These are phyloP conservation scores for Melanomma pulvis-pyrius DNA, from an alignment of 495 filamentous ascomycete species.

Conservation along the genomic window DNA sequence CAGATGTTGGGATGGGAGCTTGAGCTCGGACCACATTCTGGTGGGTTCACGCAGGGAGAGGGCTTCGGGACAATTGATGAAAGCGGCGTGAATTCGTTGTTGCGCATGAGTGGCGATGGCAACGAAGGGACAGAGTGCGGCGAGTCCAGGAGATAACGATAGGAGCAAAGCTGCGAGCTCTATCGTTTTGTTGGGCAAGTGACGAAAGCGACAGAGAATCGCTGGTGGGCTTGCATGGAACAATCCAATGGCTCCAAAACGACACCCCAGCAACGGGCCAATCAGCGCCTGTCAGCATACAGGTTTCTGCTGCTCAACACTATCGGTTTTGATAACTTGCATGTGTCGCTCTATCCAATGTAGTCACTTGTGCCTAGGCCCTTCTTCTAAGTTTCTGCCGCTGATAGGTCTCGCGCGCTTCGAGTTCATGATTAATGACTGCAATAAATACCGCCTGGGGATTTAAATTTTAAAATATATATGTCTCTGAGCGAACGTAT, in stretches of 20 bases:
- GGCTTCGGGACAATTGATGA: neutral
- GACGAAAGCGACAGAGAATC: neutral
- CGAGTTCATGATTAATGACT: neutral
- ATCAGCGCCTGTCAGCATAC: neutral
- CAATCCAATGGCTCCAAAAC: neutral
- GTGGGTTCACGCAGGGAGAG: neutral
- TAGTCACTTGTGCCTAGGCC: neutral
- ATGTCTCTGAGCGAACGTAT: no score
- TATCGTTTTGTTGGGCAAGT: conserved; percentile 2
- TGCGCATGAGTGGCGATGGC: neutral
- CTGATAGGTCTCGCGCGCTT: no score
- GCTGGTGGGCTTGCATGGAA: neutral
- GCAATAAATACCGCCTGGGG: neutral
- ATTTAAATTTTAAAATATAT: no score
- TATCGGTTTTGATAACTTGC: neutral
- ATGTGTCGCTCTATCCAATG: neutral
- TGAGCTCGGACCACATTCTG: neutral
- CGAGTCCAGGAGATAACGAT: conserved; percentile 1
- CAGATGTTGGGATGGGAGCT: neutral
- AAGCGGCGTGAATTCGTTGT: neutral
- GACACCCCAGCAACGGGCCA: neutral
- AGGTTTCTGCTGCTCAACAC: neutral
- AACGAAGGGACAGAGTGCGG: conserved; percentile 6
- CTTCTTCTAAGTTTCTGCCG: neutral
- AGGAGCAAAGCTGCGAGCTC: neutral